Percentiles rank a stretch among this genome's conserved stretches.
These are phyloP conservation scores for Aspergillus aculeatinus DNA, from an alignment of 2,329 filamentous ascomycete genomes.

Conservation along the genomic window DNA sequence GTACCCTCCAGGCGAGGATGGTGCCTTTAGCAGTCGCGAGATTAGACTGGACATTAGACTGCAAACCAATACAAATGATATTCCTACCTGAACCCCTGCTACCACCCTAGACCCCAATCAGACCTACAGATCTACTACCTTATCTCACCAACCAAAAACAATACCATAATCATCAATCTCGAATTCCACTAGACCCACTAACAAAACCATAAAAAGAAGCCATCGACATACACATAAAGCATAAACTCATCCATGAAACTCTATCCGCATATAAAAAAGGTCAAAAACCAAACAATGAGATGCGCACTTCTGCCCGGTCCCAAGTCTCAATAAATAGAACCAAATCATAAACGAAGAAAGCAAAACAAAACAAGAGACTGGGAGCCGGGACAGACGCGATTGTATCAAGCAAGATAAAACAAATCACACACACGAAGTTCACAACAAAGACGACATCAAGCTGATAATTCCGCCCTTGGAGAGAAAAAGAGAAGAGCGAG, in stretches of 20 bases:
- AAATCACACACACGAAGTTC: slow-evolving; percentile 17
- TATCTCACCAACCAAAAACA: no score
- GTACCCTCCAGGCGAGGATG: no score
- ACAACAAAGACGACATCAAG: slow-evolving; percentile 21
- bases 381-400: slow-evolving; percentile 46
- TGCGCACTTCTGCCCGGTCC: slow-evolving; percentile 49
- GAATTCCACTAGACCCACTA: not conserved
- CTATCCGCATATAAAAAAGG: slow-evolving; percentile 4
- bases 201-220: not conserved
- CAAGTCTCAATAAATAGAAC: slow-evolving; percentile 25
- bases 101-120: no score
- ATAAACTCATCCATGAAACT: slow-evolving; percentile 7
- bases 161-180: slow-evolving; percentile 3
- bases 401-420: slow-evolving; percentile 45
- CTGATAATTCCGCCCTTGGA: slow-evolving; percentile 4
- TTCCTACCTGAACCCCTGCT: no score
- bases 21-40: no score
- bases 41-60: no score
- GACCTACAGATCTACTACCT: no score
- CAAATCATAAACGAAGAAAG: slow-evolving; percentile 3
- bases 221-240: slow-evolving; percentile 1
- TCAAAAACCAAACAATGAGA: slow-evolving; percentile 26
- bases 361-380: slow-evolving; percentile 22
- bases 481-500: slow-evolving; percentile 3
- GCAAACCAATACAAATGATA: no score